Conservation (phyloP, 495 filamentous ascomycete genomes). For the Aspergillus avenaceus region DNA sequence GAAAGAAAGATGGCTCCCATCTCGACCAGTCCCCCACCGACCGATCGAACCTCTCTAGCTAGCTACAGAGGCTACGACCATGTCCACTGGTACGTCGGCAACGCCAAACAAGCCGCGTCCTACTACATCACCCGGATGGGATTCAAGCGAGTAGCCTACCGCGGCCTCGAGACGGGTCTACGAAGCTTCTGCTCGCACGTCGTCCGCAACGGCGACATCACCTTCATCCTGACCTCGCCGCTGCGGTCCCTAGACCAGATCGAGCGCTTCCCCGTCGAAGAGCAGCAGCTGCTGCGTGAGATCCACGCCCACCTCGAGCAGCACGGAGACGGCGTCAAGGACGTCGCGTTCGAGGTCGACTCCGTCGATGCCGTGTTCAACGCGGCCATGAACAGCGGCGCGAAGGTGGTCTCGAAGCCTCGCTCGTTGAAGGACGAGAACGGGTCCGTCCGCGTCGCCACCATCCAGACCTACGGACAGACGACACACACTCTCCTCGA, state of each 20-base stretch:
- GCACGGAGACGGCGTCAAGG: conserved; percentile 88
- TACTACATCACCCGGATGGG: conserved; percentile 85
- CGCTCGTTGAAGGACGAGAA: conserved; percentile 38
- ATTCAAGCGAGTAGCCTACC: conserved; percentile 75
- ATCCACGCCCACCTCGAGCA: conserved; percentile 72
- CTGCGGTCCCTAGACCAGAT: conserved; percentile 56
- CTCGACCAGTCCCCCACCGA: conserved; percentile 47
- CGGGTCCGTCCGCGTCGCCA: conserved; percentile 62
- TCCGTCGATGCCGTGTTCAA: conserved; percentile 69
- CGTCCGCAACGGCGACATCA: conserved; percentile 68
- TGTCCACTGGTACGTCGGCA: conserved; percentile 90
- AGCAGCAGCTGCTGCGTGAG: conserved; percentile 56
- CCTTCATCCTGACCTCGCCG: conserved; percentile 81
- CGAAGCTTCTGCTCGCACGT: conserved; percentile 75
- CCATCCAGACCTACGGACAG: conserved; percentile 83
- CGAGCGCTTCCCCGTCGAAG: conserved; percentile 46
- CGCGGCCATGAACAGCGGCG: conserved; percentile 66
- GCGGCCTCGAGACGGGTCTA: conserved; percentile 80
- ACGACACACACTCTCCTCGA: conserved; percentile 87
- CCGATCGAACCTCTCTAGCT: conserved; percentile 20
- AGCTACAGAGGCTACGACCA: conserved; percentile 83
- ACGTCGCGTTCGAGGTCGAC: conserved; percentile 90
- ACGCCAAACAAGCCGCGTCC: conserved; percentile 86
- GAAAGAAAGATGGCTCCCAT: conserved; percentile 60
- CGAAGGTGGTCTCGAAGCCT: conserved; percentile 58